A percentile compares a stretch with the other conserved stretches of the same genome.
phyloP scores from a whole-genome alignment of 768 basidiomycete species.

The Mycena belliarum region DNA sequence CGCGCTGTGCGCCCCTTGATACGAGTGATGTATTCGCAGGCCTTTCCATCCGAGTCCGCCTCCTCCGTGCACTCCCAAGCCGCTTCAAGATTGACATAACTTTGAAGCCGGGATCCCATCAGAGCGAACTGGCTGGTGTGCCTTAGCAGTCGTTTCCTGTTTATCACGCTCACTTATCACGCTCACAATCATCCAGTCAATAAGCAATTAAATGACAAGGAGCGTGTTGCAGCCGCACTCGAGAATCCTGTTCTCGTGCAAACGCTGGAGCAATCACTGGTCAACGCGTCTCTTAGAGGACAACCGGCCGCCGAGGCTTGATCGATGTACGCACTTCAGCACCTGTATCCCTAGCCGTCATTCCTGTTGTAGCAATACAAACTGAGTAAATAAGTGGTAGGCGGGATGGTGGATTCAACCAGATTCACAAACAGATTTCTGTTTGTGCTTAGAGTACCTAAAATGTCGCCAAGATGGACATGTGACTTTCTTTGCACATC shows the following conservation, averaged over 20 bases:
- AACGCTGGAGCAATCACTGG: slow-evolving; percentile 74
- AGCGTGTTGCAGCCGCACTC: slow-evolving; percentile 93
- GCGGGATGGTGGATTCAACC: too few relatives aligned
- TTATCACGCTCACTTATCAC: not conserved
- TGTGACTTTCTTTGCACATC: too few relatives aligned
- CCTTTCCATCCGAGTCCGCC: slow-evolving; percentile 91
- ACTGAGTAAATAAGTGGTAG: too few relatives aligned
- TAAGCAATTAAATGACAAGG: slow-evolving; percentile 98
- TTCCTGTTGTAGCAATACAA: not conserved
- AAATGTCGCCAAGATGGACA: too few relatives aligned
- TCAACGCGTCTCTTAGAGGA: slow-evolving; percentile 35
- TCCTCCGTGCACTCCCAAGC: slow-evolving; percentile 85
- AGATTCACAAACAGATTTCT: too few relatives aligned
- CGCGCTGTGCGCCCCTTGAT: not conserved
- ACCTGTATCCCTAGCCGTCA: slow-evolving; percentile 24
- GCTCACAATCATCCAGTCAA: slow-evolving; percentile 61
- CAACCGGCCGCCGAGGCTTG: slow-evolving; percentile 20
- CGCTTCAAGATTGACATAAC: slow-evolving; percentile 94
- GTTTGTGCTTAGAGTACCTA: too few relatives aligned
- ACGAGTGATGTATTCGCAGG: slow-evolving; percentile 45
- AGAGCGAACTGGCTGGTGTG: slow-evolving; percentile 87
- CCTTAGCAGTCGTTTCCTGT: slow-evolving; percentile 4
- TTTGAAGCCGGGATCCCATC: slow-evolving; percentile 93
- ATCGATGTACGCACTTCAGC: slow-evolving; percentile 3
- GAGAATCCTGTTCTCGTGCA: slow-evolving; percentile 88